Conservation (phyloP, 176 grass and related monocot species). For the Stipa capillata region DNA sequence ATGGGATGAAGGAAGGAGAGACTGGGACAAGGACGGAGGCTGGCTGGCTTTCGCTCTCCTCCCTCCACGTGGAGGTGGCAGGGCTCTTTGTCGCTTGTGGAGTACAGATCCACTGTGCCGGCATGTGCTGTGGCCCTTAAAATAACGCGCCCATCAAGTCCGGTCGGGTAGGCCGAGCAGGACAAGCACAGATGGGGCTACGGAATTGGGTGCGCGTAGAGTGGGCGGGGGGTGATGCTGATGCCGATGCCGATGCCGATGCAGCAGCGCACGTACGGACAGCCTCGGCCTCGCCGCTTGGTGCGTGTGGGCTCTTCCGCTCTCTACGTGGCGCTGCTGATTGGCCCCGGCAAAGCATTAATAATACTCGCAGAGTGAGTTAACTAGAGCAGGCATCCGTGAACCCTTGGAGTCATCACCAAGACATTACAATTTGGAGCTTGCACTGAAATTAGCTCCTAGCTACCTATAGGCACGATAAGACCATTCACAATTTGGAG, state of each 20-base stretch:
- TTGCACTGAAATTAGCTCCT: not conserved
- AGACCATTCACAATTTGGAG: no score
- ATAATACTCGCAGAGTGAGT: no score
- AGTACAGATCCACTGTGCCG: slow-evolving; percentile 26
- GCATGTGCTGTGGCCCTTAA: slow-evolving; percentile 29
- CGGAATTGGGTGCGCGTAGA: not conserved
- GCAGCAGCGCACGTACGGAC: not conserved
- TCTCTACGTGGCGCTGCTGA: not conserved
- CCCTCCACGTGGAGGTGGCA: not conserved
- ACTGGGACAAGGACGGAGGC: no score
- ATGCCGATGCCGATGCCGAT: not conserved
- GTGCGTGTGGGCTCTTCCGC: no score
- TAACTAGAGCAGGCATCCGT: no score
- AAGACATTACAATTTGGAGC: not conserved
- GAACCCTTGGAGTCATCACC: not conserved
- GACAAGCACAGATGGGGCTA: not conserved
- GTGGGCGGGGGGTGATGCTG: not conserved
- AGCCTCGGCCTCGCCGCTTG: not conserved
- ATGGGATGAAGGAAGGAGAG: not conserved
- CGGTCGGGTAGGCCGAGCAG: not conserved
- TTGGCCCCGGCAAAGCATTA: no score
- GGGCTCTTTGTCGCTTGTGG: slow-evolving; percentile 8
- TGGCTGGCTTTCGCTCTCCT: not conserved
- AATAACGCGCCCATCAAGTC: not conserved
- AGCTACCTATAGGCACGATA: no score